These are phyloP conservation scores for Mycena filopes DNA, from an alignment of 768 basidiomycete species.

Conservation along the genomic window DNA sequence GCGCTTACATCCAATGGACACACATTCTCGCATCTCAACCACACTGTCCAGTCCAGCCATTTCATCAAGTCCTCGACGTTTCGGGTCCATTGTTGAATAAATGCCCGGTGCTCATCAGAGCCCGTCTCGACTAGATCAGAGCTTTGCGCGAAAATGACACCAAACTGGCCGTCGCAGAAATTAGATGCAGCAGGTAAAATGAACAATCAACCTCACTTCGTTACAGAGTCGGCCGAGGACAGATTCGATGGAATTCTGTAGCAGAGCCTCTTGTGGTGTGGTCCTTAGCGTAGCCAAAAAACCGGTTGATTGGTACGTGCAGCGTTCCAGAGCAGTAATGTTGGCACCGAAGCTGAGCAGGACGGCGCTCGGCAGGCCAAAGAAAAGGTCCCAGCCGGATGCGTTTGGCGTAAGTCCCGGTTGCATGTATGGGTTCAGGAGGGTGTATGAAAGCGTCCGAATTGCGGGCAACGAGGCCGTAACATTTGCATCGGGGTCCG, in stretches of 20 bases:
- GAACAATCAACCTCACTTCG: slow-evolving; percentile 15
- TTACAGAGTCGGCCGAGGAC: slow-evolving; percentile 33
- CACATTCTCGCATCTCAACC: slow-evolving; percentile 34
- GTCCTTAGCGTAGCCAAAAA: slow-evolving; percentile 28
- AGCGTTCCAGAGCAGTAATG: slow-evolving; percentile 32
- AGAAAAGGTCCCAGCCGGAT: slow-evolving; percentile 35
- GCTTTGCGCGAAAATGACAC: slow-evolving; percentile 33
- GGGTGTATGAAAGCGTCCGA: slow-evolving; percentile 32
- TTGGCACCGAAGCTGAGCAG: not conserved
- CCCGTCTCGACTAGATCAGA: slow-evolving; percentile 14
- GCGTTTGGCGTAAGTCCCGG: slow-evolving; percentile 32
- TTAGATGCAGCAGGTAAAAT: not conserved
- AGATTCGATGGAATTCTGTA: slow-evolving; percentile 29
- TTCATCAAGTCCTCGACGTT: slow-evolving; percentile 24
- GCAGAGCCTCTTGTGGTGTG: slow-evolving; percentile 31
- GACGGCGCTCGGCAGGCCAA: slow-evolving; percentile 12
- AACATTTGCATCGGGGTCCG: slow-evolving; percentile 23
- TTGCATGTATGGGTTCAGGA: slow-evolving; percentile 35
- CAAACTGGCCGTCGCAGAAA: slow-evolving; percentile 21
- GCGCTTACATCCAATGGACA: slow-evolving; percentile 31
- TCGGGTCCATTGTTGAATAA: slow-evolving; percentile 23
- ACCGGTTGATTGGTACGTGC: slow-evolving; percentile 29
- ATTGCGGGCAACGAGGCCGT: slow-evolving; percentile 28
- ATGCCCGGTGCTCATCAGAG: not conserved
- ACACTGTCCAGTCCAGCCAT: slow-evolving; percentile 35